Evolutionary conservation across 441 rosid species (phyloP).

Genomic region (Jatropha multifida): DNA sequence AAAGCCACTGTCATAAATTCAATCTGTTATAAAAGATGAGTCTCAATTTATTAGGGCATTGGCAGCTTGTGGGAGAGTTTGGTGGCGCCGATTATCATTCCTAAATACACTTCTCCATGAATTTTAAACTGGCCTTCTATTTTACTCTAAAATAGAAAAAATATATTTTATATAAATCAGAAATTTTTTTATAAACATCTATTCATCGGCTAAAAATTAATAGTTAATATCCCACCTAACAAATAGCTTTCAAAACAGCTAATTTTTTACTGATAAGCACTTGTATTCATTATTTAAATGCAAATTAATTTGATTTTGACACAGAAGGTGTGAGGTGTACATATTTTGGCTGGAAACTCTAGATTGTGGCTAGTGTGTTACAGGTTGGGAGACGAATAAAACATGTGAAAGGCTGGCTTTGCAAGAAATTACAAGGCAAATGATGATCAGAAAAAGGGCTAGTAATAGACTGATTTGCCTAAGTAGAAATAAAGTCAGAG

Average conservation of each 20-base stretch:
- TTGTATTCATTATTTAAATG: background rate
- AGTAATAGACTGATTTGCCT: background rate
- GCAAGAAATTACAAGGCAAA: background rate
- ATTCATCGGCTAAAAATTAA: too few species aligned
- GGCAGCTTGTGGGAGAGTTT: constrained; percentile 25
- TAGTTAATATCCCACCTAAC: too few species aligned
- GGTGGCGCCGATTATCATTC: constrained; percentile 31
- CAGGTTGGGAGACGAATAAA: constrained; percentile 15
- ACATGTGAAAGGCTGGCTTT: constrained; percentile 7
- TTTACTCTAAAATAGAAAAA: too few species aligned
- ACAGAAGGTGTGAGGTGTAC: too few species aligned
- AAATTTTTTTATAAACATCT: too few species aligned
- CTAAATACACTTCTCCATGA: too few species aligned
- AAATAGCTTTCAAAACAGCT: too few species aligned
- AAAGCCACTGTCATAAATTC: constrained; percentile 26
- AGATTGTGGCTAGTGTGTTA: background rate
- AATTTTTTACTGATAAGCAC: too few species aligned
- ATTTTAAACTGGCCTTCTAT: too few species aligned
- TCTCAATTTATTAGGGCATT: constrained; percentile 27
- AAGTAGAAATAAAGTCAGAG: background rate
- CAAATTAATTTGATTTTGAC: background rate
- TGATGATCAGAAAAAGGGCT: background rate
- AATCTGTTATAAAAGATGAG: constrained; percentile 28
- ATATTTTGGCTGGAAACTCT: background rate
- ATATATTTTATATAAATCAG: too few species aligned